Conservation (phyloP, 257 asterid species). For the Anisodus tanguticus region DNA sequence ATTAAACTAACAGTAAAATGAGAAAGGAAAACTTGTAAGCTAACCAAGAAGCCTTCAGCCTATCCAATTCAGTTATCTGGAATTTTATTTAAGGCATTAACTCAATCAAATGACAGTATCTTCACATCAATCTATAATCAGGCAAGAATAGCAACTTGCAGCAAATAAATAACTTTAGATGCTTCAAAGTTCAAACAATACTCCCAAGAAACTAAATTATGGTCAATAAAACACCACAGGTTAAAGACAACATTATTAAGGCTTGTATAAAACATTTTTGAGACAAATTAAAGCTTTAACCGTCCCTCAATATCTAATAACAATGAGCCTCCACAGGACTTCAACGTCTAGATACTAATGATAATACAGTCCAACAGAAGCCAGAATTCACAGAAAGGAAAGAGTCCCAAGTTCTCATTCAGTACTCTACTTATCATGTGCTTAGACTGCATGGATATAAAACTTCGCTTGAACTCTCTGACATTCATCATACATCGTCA, state of each 20-base stretch:
- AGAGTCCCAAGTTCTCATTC: slow-evolving; percentile 41
- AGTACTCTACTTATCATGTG: slow-evolving; percentile 44
- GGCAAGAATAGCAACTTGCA: background rate
- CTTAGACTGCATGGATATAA: slow-evolving; percentile 47
- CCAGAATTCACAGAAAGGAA: slow-evolving; percentile 32
- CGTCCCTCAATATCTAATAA: background rate
- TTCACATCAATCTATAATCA: slow-evolving; percentile 17
- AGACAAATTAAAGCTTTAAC: slow-evolving; percentile 1
- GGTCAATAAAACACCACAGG: slow-evolving; percentile 15
- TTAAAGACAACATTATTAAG: slow-evolving; percentile 19
- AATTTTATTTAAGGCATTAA: background rate
- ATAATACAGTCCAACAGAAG: slow-evolving; percentile 6
- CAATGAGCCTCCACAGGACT: slow-evolving; percentile 22
- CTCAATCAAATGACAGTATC: background rate
- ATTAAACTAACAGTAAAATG: slow-evolving; percentile 5
- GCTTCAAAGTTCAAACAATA: slow-evolving; percentile 3
- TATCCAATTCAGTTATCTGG: slow-evolving; percentile 23
- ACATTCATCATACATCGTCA: slow-evolving; percentile 74
- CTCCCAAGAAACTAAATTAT: slow-evolving; percentile 4
- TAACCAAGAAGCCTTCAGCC: slow-evolving; percentile 20
- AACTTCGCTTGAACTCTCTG: slow-evolving; percentile 54
- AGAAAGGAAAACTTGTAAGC: slow-evolving; percentile 6
- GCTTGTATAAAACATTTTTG: slow-evolving; percentile 5
- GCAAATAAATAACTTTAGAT: background rate
- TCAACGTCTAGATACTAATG: background rate